Conservation (phyloP, 1,284 basidiomycete species). For the Cryptococcus maquisensis region DNA sequence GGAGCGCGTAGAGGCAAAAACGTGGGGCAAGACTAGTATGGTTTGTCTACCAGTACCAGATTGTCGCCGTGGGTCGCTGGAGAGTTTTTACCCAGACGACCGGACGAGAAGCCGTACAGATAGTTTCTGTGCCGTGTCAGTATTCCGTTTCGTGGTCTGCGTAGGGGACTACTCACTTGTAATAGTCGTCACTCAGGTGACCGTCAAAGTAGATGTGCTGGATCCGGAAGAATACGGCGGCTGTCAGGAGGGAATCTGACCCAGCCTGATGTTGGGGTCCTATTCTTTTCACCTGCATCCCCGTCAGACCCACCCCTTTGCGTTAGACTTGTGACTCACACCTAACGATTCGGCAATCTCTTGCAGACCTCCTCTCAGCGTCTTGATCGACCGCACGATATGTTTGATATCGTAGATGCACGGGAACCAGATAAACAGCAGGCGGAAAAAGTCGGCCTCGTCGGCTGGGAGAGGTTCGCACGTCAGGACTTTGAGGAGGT, state of each 20-base stretch:
- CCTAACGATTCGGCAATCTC: conserved; percentile 93
- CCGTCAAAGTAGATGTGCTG: conserved; percentile 85
- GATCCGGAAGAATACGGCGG: conserved; percentile 94
- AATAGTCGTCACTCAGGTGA: conserved; percentile 65
- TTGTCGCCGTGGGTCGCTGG: conserved; percentile 11
- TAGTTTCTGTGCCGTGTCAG: conserved; percentile 30
- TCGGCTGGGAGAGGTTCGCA: conserved; percentile 78
- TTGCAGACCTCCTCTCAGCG: conserved; percentile 87
- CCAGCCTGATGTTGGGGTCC: conserved; percentile 94
- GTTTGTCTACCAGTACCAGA: conserved; percentile 14
- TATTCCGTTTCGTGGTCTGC: not conserved
- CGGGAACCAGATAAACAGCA: conserved; percentile 90
- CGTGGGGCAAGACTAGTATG: conserved; percentile 12
- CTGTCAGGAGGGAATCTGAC: conserved; percentile 88
- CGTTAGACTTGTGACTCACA: conserved; percentile 42
- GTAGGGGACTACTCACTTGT: conserved; percentile 37
- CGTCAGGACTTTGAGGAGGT: conserved; percentile 92
- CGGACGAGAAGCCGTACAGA: conserved; percentile 46
- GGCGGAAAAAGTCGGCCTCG: conserved; percentile 87
- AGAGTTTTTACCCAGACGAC: conserved; percentile 27
- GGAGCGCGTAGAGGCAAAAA: not conserved
- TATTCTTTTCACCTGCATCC: conserved; percentile 72
- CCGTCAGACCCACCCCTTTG: not conserved
- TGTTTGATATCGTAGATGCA: conserved; percentile 97
- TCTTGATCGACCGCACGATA: conserved; percentile 84